Evolutionary conservation across 345 rosid species (phyloP).

Genomic region (Populus davidiana): DNA sequence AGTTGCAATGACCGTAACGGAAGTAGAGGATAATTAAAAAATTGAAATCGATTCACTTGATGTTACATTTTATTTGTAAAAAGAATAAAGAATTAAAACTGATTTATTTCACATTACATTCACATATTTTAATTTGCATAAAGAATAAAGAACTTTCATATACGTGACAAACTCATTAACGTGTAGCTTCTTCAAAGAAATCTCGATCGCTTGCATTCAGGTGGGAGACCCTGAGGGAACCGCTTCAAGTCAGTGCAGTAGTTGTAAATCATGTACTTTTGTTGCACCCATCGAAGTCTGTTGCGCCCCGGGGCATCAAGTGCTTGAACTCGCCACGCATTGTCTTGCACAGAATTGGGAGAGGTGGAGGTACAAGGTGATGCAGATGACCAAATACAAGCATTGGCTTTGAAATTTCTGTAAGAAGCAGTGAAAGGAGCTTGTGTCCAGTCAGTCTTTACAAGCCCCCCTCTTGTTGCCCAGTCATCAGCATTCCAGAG

Average conservation of each 20-base stretch:
- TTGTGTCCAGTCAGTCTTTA: constrained; percentile 16
- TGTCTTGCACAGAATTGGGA: not conserved
- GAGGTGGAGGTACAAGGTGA: not conserved
- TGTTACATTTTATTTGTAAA: too few relatives aligned
- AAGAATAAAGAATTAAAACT: not conserved
- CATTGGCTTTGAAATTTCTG: constrained; percentile 5
- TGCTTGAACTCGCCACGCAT: not conserved
- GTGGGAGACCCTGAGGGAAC: constrained; percentile 9
- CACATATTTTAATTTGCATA: not conserved
- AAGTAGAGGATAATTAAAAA: not conserved
- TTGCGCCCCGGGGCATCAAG: constrained; percentile 9
- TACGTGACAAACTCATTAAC: not conserved
- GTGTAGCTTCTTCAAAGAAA: not conserved
- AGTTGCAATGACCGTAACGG: too few relatives aligned
- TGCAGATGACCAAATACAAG: not conserved
- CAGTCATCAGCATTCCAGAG: constrained; percentile 15
- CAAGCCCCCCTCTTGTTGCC: constrained; percentile 15
- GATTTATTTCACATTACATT: not conserved
- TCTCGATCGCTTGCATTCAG: constrained; percentile 16
- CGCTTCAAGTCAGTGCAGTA: constrained; percentile 13
- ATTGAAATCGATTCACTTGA: too few relatives aligned
- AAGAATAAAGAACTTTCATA: not conserved
- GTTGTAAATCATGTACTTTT: constrained; percentile 15
- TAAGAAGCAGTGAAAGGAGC: constrained; percentile 9
- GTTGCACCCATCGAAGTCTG: constrained; percentile 14